Evolutionary conservation across 23 red algal species (phyloP), one percentile per base, ranked within the genome.

Genomic region (Agarophyton chilense): DNA sequence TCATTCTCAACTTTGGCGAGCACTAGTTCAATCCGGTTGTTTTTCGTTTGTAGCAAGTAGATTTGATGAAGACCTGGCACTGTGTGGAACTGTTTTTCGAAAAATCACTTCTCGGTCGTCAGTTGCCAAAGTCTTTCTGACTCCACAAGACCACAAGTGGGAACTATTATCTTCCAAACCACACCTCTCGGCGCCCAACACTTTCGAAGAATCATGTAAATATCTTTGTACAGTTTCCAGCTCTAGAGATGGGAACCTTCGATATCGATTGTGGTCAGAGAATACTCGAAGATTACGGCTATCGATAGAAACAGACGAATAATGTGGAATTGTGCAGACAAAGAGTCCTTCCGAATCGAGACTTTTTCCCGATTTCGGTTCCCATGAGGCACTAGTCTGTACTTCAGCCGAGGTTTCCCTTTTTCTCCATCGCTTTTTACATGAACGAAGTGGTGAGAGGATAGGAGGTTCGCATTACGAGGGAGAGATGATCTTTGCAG

Each of bases 391-490:
- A 70, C 63, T 12, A 70, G 25, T 43, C 63, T 13, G n/a, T 26
- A 70, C n/a, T 70, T 70, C 2, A 70, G 39, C 16, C 6, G 33
- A 14, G 32, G 39, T 19, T 13, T 24, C 2, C 39, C 10, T 2
- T 1, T 3, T 18, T 70, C 63, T 4, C 6, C 21, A 40, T 70
- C 63, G 25, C 32, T n/a, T n/a, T n/a, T n/a, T n/a, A n/a, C n/a
- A n/a, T n/a, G n/a, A n/a, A n/a, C n/a, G n/a, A n/a, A n/a, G 63
- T 70, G n/a, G 39, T 70, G 63, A 32, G 63, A 70, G 3, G 63
- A 32, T 16, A 70, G 16, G 2, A 70, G 2, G 25, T 70, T 70
- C 17, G 63, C 63, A 70, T 70, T n/a, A 2, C 10, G 6, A 13
- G 63, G 63, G 2, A 70, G n/a, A 12, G 34, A 6, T 4, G 34